Percentiles rank a stretch among this genome's conserved stretches.
These are phyloP conservation scores for Trametes gibbosa DNA, from an alignment of 768 basidiomycete species.

Conservation along the genomic window DNA sequence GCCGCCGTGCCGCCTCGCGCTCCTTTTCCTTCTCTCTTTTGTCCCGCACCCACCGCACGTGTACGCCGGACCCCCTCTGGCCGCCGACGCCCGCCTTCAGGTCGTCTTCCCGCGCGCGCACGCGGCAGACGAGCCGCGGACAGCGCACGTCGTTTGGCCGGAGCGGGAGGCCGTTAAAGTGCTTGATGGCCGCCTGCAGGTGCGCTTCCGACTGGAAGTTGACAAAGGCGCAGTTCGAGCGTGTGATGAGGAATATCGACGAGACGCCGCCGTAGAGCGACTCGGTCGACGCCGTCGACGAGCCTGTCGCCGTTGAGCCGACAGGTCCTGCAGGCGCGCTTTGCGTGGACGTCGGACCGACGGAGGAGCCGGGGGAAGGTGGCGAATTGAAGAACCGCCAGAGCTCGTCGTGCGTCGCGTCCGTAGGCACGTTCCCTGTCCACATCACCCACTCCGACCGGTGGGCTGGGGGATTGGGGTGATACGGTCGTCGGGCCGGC, in stretches of 20 bases:
- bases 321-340: constrained; percentile 16
- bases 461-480: constrained; percentile 68
- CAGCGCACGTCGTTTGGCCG: constrained; percentile 71
- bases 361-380: constrained; percentile 15
- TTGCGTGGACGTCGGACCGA: constrained; percentile 11
- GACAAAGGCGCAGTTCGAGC: constrained; percentile 93
- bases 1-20: constrained; percentile 22
- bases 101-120: constrained; percentile 80
- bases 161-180: constrained; percentile 70
- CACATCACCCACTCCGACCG: constrained; percentile 96
- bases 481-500: constrained; percentile 51
- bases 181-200: constrained; percentile 62
- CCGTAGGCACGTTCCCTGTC: constrained; percentile 88
- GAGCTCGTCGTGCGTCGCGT: constrained; percentile 81
- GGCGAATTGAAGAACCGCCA: constrained; percentile 74
- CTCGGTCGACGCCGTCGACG: constrained; percentile 14
- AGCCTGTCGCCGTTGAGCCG: background rate
- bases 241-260: constrained; percentile 89
- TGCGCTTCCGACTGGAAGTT: constrained; percentile 71
- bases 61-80: constrained; percentile 84
- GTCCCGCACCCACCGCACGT: constrained; percentile 76
- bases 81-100: constrained; percentile 86
- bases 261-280: constrained; percentile 53
- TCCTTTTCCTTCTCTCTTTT: constrained; percentile 43
- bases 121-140: constrained; percentile 78